Percentiles rank a stretch among this genome's conserved stretches.
Evolutionary conservation across 768 basidiomycete genomes (phyloP).

Genomic region (Russula brevipes): DNA sequence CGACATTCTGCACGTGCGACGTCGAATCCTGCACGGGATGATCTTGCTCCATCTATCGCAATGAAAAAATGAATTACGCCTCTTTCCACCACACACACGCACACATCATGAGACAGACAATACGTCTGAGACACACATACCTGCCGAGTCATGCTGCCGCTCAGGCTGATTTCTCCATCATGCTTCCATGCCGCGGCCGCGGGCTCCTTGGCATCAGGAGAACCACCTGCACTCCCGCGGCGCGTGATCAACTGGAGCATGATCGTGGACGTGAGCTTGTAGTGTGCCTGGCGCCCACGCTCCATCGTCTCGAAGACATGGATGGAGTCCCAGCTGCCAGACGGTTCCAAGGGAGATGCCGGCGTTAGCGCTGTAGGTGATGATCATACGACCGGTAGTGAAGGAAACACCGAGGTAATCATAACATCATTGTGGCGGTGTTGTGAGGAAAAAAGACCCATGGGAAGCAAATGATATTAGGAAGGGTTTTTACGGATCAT

Average conservation of each 20-base stretch:
- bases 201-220: slow-evolving; percentile 35
- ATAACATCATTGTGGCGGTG: background rate
- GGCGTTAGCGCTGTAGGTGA: slow-evolving; percentile 53
- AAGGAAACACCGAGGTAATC: background rate
- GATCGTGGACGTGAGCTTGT: slow-evolving; percentile 95
- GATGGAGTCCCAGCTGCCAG: slow-evolving; percentile 96
- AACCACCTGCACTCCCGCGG: slow-evolving; percentile 26
- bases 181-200: slow-evolving; percentile 44
- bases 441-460: background rate
- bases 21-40: slow-evolving; percentile 71
- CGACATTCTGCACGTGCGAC: slow-evolving; percentile 91
- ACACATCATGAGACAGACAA: background rate
- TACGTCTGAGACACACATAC: slow-evolving; percentile 40
- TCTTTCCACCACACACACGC: background rate
- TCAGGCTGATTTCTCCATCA: slow-evolving; percentile 75
- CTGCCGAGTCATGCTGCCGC: slow-evolving; percentile 97
- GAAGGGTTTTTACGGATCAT: background rate
- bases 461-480: background rate
- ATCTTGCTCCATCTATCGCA: slow-evolving; percentile 76
- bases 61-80: background rate
- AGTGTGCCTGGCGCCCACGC: slow-evolving; percentile 87
- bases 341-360: slow-evolving; percentile 51
- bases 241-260: slow-evolving; percentile 85
- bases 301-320: slow-evolving; percentile 97
- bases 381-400: background rate